These are phyloP conservation scores for Solanum pimpinellifolium DNA, from an alignment of 257 asterid species.

Conservation along the genomic window DNA sequence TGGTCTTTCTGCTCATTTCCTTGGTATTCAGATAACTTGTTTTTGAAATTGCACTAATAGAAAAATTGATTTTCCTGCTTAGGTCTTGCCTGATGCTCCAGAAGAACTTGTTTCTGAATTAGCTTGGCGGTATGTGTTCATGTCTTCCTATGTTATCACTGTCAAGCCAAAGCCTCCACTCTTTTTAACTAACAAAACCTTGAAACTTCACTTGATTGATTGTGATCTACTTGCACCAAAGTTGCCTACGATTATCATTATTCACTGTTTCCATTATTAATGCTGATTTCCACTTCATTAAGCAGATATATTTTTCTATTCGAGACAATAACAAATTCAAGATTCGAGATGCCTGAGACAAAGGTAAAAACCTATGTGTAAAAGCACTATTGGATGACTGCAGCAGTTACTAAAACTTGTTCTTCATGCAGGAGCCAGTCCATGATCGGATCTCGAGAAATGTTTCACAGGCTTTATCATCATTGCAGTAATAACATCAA, in stretches of 20 bases:
- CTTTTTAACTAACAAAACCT: background rate
- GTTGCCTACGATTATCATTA: background rate
- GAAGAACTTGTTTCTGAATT: conserved; percentile 79
- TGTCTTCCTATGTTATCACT: background rate
- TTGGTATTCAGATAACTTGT: background rate
- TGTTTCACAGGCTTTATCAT: conserved; percentile 43
- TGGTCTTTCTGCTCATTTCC: background rate
- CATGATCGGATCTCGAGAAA: conserved; percentile 70
- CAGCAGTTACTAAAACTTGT: background rate
- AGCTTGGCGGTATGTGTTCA: conserved; percentile 69
- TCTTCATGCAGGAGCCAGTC: conserved; percentile 52
- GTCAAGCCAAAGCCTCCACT: background rate
- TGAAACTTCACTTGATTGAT: background rate
- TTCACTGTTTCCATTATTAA: background rate
- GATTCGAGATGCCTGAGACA: conserved; percentile 40
- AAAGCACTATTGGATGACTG: background rate
- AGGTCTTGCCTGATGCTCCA: conserved; percentile 94
- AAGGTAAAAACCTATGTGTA: conserved; percentile 26
- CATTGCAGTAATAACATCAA: conserved; percentile 20
- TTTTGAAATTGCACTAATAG: background rate
- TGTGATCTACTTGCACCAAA: background rate
- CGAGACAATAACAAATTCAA: conserved; percentile 74
- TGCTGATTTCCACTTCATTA: background rate
- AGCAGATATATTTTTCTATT: conserved; percentile 71
- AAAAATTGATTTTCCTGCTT: background rate